These are phyloP conservation scores for Rhazya stricta DNA, from an alignment of 257 asterid genomes.

Conservation along the genomic window DNA sequence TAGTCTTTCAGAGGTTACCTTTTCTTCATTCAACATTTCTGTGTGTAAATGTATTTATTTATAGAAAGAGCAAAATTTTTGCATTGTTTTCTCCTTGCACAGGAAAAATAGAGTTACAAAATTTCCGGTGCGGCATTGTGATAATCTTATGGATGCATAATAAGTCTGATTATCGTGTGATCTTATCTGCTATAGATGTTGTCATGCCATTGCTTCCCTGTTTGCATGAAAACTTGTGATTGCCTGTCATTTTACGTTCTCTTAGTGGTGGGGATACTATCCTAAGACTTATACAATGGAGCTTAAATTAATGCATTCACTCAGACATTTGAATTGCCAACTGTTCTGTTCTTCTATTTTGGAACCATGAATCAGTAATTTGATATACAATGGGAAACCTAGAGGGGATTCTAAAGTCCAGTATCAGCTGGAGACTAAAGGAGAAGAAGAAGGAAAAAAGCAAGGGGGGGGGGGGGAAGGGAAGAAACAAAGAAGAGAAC, in stretches of 20 bases:
- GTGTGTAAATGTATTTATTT: background rate
- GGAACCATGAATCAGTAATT: background rate
- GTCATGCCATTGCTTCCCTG: too few relatives aligned
- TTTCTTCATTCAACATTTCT: conserved; percentile 14
- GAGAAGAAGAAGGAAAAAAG: too few relatives aligned
- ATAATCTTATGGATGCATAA: background rate
- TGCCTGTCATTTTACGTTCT: background rate
- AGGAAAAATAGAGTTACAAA: background rate
- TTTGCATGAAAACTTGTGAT: background rate
- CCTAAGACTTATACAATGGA: background rate
- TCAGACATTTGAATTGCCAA: background rate
- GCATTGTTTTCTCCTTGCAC: background rate
- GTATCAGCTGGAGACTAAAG: too few relatives aligned
- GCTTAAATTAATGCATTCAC: background rate
- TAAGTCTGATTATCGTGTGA: background rate
- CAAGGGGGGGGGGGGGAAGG: too few relatives aligned
- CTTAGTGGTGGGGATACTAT: background rate
- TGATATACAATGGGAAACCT: background rate
- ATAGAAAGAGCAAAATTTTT: background rate
- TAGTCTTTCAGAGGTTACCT: conserved; percentile 72
- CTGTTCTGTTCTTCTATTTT: background rate
- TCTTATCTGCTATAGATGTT: background rate
- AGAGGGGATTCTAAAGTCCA: background rate
- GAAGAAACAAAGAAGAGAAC: too few relatives aligned
- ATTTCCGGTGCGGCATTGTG: background rate